Conservation (phyloP, 768 basidiomycete genomes). For the Cystobasidium tubakii region DNA sequence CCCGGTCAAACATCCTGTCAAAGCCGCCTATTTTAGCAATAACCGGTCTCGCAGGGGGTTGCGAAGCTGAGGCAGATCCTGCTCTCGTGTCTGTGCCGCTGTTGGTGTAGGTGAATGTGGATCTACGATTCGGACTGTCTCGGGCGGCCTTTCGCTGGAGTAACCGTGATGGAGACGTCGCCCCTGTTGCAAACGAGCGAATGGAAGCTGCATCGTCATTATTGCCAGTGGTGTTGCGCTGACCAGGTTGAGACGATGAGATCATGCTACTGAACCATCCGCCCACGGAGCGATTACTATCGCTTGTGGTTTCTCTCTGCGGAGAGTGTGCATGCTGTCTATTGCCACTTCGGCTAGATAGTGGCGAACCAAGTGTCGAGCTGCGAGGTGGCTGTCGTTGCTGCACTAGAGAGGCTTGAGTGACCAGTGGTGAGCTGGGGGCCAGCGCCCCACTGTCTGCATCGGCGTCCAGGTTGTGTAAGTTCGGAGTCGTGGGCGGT, state of each 20-base stretch:
- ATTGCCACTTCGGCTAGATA: not conserved
- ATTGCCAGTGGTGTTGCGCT: not conserved
- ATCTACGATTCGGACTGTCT: slow-evolving; percentile 30
- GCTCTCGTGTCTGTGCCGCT: slow-evolving; percentile 13
- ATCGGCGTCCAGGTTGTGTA: not conserved
- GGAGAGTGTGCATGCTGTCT: slow-evolving; percentile 1
- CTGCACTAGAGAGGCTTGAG: not conserved
- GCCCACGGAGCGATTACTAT: not conserved
- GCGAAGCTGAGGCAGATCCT: not conserved
- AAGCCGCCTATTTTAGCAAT: slow-evolving; percentile 39
- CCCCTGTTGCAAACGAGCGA: not conserved
- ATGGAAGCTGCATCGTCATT: not conserved
- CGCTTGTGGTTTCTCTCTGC: not conserved
- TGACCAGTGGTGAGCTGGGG: not conserved
- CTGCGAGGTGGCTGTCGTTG: not conserved
- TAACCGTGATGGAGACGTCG: not conserved
- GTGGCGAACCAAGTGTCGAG: not conserved
- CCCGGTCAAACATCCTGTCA: slow-evolving; percentile 74
- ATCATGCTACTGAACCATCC: slow-evolving; percentile 4
- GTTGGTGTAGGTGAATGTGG: not conserved
- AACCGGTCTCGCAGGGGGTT: not conserved
- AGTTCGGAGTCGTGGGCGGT: not conserved
- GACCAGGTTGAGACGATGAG: not conserved
- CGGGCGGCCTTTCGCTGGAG: not conserved
- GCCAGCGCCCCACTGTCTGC: not conserved